Conservation (phyloP, 176 grass and related monocot species). For the Raddia distichophylla region DNA sequence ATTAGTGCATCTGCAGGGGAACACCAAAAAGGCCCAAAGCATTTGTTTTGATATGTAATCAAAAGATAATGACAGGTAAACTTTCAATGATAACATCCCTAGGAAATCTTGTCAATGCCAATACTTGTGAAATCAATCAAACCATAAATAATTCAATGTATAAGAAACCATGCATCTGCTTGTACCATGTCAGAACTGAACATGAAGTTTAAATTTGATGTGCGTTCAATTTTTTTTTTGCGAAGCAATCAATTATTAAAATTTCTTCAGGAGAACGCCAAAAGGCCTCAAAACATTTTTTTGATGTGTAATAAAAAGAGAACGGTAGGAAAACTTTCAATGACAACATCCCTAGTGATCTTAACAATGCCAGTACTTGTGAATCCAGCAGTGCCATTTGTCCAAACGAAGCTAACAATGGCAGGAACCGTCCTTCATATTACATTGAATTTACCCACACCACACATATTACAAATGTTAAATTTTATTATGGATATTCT, state of each 20-base stretch:
- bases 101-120: background rate
- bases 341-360: background rate
- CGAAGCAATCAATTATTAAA: background rate
- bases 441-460: background rate
- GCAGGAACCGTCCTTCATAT: background rate
- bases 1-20: constrained; percentile 3
- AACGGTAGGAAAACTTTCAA: constrained; percentile 10
- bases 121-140: background rate
- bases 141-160: background rate
- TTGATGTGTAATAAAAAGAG: constrained; percentile 8
- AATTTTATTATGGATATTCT: background rate
- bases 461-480: background rate
- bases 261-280: background rate
- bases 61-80: constrained; percentile 17
- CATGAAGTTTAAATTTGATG: background rate
- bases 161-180: background rate
- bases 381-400: constrained; percentile 10
- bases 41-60: constrained; percentile 16
- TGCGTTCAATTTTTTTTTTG: background rate
- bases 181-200: background rate
- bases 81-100: background rate
- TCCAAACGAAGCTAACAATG: background rate
- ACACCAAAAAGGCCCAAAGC: constrained; percentile 3
- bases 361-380: background rate
- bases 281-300: constrained; percentile 19